phyloP scores from a whole-genome alignment of 2,329 filamentous ascomycete genomes.

The Periconia sp. region DNA sequence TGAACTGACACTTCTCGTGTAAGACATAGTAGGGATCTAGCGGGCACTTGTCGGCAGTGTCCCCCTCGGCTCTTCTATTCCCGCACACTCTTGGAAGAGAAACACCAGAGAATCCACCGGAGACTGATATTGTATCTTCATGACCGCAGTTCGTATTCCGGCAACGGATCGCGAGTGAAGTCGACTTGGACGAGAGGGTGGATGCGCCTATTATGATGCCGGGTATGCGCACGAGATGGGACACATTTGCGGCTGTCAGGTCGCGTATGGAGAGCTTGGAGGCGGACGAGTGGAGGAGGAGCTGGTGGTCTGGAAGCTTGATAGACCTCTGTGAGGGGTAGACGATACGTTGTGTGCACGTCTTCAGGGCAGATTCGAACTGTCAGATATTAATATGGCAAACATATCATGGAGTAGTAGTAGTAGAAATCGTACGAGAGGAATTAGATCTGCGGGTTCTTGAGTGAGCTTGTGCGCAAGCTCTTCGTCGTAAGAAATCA shows the following conservation, averaged over 20 bases:
- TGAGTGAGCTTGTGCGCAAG: constrained; percentile 87
- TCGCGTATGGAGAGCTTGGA: constrained; percentile 93
- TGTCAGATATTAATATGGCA: constrained; percentile 47
- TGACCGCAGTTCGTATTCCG: constrained; percentile 84
- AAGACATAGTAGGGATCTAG: constrained; percentile 95
- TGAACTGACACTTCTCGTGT: constrained; percentile 92
- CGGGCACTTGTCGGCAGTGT: constrained; percentile 77
- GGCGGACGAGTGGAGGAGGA: constrained; percentile 91
- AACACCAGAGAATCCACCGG: constrained; percentile 86
- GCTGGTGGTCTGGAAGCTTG: constrained; percentile 85
- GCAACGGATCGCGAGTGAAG: constrained; percentile 83
- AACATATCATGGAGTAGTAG: neutral
- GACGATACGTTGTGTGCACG: constrained; percentile 91
- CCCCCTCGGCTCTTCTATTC: constrained; percentile 67
- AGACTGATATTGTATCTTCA: constrained; percentile 71
- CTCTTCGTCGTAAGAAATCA: constrained; percentile 96
- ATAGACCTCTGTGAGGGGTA: constrained; percentile 75
- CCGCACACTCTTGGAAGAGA: constrained; percentile 82
- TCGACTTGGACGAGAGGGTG: constrained; percentile 95
- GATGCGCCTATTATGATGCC: constrained; percentile 98
- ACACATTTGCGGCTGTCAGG: constrained; percentile 89
- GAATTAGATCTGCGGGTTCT: constrained; percentile 90
- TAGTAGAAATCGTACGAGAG: constrained; percentile 68
- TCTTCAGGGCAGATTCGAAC: constrained; percentile 90
- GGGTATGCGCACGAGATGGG: constrained; percentile 92